phyloP scores from a whole-genome alignment of 2,329 filamentous ascomycete genomes.

The Cadophora sp. region DNA sequence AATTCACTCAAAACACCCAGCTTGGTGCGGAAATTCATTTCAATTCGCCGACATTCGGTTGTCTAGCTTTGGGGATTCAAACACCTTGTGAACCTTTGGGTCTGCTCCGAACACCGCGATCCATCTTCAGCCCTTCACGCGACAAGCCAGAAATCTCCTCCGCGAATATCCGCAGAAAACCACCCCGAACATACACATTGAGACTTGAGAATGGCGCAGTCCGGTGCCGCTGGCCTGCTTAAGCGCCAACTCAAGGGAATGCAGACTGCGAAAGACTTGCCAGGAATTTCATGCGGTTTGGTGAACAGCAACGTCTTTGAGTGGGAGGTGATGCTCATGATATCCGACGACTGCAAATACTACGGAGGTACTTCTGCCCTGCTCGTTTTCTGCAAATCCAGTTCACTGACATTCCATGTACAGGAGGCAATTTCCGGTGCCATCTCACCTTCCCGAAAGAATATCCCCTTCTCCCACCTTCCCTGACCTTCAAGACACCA shows the following conservation, averaged over 20 bases:
- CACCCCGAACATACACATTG: neutral
- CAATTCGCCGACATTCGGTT: neutral
- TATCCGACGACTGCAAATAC: conserved; percentile 83
- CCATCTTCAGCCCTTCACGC: neutral
- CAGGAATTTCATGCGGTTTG: conserved; percentile 91
- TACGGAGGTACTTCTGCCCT: conserved; percentile 67
- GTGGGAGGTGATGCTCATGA: conserved; percentile 99
- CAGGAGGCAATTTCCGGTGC: conserved; percentile 92
- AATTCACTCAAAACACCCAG: neutral
- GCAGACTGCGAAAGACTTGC: conserved; percentile 88
- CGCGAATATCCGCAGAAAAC: neutral
- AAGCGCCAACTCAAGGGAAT: conserved; percentile 91
- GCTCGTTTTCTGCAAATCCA: conserved; percentile 61
- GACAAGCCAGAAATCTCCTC: neutral
- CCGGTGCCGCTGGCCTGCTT: conserved; percentile 72
- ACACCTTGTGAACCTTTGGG: neutral
- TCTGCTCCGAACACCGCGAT: neutral
- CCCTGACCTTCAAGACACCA: conserved; percentile 83
- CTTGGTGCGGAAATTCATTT: neutral
- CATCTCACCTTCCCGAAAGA: conserved; percentile 81
- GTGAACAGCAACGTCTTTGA: conserved; percentile 90
- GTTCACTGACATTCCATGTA: neutral
- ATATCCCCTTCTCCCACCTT: conserved; percentile 88
- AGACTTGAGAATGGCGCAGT: conserved; percentile 32
- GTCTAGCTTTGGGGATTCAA: neutral